Evolutionary conservation across 306 rosid species (phyloP), one percentile per base, ranked within the genome.

Genomic region (Malus orientalis): DNA sequence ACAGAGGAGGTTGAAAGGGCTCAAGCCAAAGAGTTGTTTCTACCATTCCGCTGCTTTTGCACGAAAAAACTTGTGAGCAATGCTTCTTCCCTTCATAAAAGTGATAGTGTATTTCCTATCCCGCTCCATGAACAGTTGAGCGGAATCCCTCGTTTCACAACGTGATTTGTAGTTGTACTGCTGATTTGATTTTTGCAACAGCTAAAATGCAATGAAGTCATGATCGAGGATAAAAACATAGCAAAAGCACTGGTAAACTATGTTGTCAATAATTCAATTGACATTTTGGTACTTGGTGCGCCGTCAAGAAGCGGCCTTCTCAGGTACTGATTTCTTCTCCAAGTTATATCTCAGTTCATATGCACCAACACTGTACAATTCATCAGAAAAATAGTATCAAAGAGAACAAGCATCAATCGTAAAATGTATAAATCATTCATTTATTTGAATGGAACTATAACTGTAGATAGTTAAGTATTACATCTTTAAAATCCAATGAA

Each of bases 21-120:
- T 42, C 91, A 93, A 69, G 78, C 87, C 22, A 91, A 30, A 64
- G 91, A 91, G 63, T 88, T 93, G 82, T 93, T 91, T 77, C 79
- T 85, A 33, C 89, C 96, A 2, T 93, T 90, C 61, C 97, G 93
- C 18, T 88, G 91, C 88, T 81, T 89, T 77, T 93, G 93, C 87
- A 85, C 88, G 6, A 80, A 91, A 81, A 90, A 76, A 65, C 79
- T 72, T 82, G 98, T 90, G 33, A 67, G 95, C 85, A 11, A 25
- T 25, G 11, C 70, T 67, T 47, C 20, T 9, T 64, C 30, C 3
- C 45, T 42, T 18, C 49, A 10, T 44, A 44, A 44, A 10, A 42
- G 45, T 42, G 47, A 44, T 44, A 1, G 1, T 11, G 14, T 44
- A 44, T 44, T 44, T 14, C 49, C 49, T 44, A 44, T 11, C 14